Base-by-base conservation (phyloP, 116 monocot species). In the Iris pallida region DNA sequence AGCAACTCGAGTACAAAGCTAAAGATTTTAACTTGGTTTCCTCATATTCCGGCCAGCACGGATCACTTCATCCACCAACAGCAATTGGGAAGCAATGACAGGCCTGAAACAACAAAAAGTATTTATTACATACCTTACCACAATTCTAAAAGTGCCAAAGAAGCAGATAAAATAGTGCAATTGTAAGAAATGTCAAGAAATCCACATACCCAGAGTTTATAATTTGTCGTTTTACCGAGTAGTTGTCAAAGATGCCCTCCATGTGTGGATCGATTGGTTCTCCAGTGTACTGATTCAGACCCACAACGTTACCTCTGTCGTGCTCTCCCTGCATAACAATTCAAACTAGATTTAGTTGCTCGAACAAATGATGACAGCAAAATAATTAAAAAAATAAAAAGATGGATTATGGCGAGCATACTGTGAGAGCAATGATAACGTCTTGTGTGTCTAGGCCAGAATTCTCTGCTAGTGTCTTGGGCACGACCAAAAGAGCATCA, bases 381-480 rank as follows among this genome's bases (percentile, higher is more conserved):
- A 19, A 47, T 9, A 14, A 10, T 64, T 16, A 5, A 53, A 44
- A 13, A 55, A 52, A 65, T 49, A 20, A 17, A 30, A 10, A 47
- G 41, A 68, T 17, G 45, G 5, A 8, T 51, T 51, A 6, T 17
- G n/a, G 2, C 15, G 67, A 41, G 14, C 43, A 58, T 79, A 90
- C 96, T 61, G 81, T 86, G 44, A 97, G 85, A 48, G 79, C 79
- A 72, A 92, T 85, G 65, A 97, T 82, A 60, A 85, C 89, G 80
- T 97, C 97, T 71, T 92, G 97, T 40, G 97, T 92, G 51, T 92
- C 97, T n/a, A 97, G 90, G 18, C 97, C 97, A 57, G 92, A 97
- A 43, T 97, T 97, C 72, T 97, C 97, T 42, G 97, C 87, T 18
- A 97, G 76, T n/a, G 89, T 97, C 66, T 97, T 97, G 42, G 92